phyloP scores from a whole-genome alignment of 2,329 filamentous ascomycete species.

The Septoria petroselini region DNA sequence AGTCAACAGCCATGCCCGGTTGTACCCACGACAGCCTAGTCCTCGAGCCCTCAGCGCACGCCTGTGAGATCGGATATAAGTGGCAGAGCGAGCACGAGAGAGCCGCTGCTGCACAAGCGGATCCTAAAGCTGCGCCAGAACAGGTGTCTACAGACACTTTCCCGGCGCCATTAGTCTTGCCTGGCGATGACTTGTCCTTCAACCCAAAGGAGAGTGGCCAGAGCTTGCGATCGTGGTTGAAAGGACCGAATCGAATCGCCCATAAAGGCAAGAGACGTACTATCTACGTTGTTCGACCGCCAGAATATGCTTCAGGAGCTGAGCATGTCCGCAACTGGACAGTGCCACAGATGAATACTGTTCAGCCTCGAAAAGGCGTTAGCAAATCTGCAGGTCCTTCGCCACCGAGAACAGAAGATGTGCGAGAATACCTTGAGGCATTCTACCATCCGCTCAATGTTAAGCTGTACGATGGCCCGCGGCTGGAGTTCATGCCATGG shows the following conservation, averaged over 20 bases:
- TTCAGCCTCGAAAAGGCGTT: background rate
- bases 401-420: constrained; percentile 28
- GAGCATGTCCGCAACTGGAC: constrained; percentile 47
- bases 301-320: constrained; percentile 41
- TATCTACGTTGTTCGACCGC: constrained; percentile 55
- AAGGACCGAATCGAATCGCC: constrained; percentile 52
- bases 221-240: constrained; percentile 52
- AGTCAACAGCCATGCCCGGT: background rate
- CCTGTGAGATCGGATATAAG: constrained; percentile 37
- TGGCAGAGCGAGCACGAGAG: constrained; percentile 32
- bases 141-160: constrained; percentile 41
- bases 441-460: constrained; percentile 58
- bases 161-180: constrained; percentile 59
- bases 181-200: constrained; percentile 56
- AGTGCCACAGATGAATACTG: constrained; percentile 23
- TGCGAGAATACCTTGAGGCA: constrained; percentile 46
- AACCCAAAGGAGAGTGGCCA: constrained; percentile 55
- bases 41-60: constrained; percentile 38
- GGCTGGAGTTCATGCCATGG: constrained; percentile 53
- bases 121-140: constrained; percentile 8
- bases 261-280: constrained; percentile 41
- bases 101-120: background rate
- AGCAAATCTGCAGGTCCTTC: background rate
- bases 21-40: constrained; percentile 18
- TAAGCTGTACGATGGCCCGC: constrained; percentile 40